These are phyloP conservation scores for Conticribra weissflogii DNA, from an alignment of 108 stramenopile genomes.

Conservation along the genomic window DNA sequence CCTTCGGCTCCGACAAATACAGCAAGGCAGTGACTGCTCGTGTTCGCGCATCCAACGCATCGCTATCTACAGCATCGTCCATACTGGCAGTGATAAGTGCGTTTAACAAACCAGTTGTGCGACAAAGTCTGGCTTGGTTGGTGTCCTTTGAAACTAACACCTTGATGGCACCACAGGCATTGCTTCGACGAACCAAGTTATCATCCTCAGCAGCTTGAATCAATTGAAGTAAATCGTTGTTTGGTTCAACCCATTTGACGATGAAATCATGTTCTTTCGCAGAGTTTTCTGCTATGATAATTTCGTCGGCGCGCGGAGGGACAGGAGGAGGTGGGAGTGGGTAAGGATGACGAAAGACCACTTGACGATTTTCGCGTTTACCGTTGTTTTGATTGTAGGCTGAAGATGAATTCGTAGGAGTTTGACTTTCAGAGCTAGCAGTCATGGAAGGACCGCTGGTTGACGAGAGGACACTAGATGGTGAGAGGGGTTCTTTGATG, in stretches of 20 bases:
- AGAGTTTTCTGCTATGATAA: slow-evolving; percentile 52
- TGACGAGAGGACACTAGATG: background rate
- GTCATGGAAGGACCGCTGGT: background rate
- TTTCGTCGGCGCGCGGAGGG: slow-evolving; percentile 38
- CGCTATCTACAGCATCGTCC: slow-evolving; percentile 45
- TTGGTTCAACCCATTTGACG: slow-evolving; percentile 48
- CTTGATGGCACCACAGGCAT: slow-evolving; percentile 85
- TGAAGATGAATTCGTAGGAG: background rate
- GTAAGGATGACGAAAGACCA: slow-evolving; percentile 74
- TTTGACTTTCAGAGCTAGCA: background rate
- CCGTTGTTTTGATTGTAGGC: background rate
- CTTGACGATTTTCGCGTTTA: slow-evolving; percentile 31
- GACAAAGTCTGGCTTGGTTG: slow-evolving; percentile 67
- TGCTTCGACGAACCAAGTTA: slow-evolving; percentile 62
- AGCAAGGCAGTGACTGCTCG: slow-evolving; percentile 64
- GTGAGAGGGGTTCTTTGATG: slow-evolving; percentile 5
- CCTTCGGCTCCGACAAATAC: slow-evolving; percentile 63
- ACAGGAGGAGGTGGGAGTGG: slow-evolving; percentile 62
- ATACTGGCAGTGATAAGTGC: slow-evolving; percentile 56
- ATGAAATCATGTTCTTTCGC: slow-evolving; percentile 9
- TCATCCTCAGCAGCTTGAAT: slow-evolving; percentile 58
- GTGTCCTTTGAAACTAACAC: slow-evolving; percentile 61
- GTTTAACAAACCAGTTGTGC: slow-evolving; percentile 75
- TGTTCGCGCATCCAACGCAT: slow-evolving; percentile 66
- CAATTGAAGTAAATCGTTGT: slow-evolving; percentile 59